Evolutionary conservation across 2,329 filamentous ascomycete genomes (phyloP).

Genomic region (Diaporthe sp.): DNA sequence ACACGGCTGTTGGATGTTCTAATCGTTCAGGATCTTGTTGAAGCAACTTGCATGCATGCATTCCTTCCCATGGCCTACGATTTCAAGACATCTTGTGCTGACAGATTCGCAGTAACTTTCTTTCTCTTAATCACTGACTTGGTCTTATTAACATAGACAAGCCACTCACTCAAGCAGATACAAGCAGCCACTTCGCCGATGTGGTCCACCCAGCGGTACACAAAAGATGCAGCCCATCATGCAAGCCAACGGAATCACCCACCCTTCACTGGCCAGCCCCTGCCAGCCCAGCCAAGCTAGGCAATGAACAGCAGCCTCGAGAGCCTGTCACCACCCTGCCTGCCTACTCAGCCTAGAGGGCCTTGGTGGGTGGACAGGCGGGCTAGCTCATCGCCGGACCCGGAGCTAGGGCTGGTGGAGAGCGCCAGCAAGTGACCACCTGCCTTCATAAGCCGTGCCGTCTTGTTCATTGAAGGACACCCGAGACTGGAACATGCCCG

Average conservation of each 20-base stretch:
- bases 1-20: not conserved
- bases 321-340: not conserved
- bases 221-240: not conserved
- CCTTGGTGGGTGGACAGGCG: not conserved
- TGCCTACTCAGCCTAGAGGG: not conserved
- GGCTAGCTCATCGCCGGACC: not conserved
- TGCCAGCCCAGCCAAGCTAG: conserved; percentile 6
- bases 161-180: too few species aligned
- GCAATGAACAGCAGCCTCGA: not conserved
- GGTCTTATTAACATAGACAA: too few species aligned
- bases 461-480: not conserved
- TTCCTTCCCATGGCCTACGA: not conserved
- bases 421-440: not conserved
- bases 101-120: not conserved
- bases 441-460: not conserved
- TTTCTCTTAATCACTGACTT: too few species aligned
- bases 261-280: not conserved
- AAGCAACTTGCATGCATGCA: not conserved
- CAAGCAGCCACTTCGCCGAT: not conserved
- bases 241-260: not conserved
- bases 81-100: not conserved
- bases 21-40: not conserved
- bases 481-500: conserved; percentile 12
- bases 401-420: not conserved
- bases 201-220: not conserved